A percentile compares a stretch with the other conserved stretches of the same genome.
Evolutionary conservation across 176 grass and related monocot genomes (phyloP).

Genomic region (Chloris gayana): DNA sequence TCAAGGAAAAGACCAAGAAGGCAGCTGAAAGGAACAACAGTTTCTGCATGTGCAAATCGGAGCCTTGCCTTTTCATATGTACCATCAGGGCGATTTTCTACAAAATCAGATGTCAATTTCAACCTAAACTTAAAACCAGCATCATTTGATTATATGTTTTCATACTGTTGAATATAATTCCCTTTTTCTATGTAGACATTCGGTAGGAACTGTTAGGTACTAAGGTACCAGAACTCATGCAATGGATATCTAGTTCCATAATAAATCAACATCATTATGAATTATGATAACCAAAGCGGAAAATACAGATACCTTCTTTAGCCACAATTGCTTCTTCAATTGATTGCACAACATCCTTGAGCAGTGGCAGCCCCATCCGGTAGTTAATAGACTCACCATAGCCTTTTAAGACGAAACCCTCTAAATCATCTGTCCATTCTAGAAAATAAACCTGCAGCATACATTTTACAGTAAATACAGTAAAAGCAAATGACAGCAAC

Average conservation of each 20-base stretch:
- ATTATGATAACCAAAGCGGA: neutral
- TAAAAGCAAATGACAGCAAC: neutral
- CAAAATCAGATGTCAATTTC: conserved; percentile 12
- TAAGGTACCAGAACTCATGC: neutral
- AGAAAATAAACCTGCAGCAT: conserved; percentile 67
- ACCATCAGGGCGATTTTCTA: conserved; percentile 61
- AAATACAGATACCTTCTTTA: conserved; percentile 69
- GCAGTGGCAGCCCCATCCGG: conserved; percentile 81
- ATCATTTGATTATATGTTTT: neutral
- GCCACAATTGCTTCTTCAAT: conserved; percentile 81
- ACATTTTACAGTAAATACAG: conserved; percentile 34
- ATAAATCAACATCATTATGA: neutral
- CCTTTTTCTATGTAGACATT: neutral
- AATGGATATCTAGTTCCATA: neutral
- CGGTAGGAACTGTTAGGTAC: neutral
- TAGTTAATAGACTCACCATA: conserved; percentile 98
- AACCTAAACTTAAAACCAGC: neutral
- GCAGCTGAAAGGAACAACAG: conserved; percentile 88
- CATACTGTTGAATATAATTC: neutral
- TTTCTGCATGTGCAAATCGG: conserved; percentile 94
- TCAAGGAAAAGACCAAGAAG: conserved; percentile 95
- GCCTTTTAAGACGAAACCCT: conserved; percentile 89
- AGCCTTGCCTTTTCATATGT: conserved; percentile 92
- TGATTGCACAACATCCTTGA: conserved; percentile 80
- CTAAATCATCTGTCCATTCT: conserved; percentile 98